A percentile compares a stretch with the other conserved stretches of the same genome.
Evolutionary conservation across 495 filamentous ascomycete species (phyloP).

Genomic region (Letharia lupina): DNA sequence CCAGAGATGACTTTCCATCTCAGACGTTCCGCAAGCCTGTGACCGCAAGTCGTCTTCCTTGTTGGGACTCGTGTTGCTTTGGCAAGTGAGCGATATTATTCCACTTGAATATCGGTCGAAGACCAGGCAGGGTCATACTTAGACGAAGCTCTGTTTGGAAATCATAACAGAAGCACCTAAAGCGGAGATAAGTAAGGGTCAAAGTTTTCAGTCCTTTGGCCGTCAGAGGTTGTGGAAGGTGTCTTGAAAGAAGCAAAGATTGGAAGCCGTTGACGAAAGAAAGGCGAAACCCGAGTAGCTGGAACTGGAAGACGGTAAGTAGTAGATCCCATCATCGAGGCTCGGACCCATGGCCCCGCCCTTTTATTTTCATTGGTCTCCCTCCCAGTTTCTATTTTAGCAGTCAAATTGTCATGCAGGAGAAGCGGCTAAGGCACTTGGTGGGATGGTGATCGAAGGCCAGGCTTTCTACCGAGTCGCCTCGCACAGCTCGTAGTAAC

Average conservation of each 20-base stretch:
- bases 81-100: background rate
- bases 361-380: background rate
- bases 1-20: background rate
- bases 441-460: conserved; percentile 3
- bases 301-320: background rate
- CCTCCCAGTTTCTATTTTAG: background rate
- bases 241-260: background rate
- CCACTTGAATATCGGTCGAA: background rate
- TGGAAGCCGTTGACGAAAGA: background rate
- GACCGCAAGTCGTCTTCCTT: background rate
- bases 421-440: conserved; percentile 12
- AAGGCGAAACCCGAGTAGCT: background rate
- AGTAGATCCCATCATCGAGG: conserved; percentile 12
- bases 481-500: background rate
- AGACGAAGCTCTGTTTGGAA: background rate
- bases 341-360: conserved; percentile 1
- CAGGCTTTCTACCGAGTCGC: conserved; percentile 1
- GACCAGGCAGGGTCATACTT: background rate
- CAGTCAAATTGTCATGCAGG: conserved; percentile 6
- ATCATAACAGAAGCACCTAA: background rate
- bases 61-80: background rate
- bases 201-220: background rate
- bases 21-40: background rate
- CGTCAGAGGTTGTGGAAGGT: background rate
- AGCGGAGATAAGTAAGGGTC: background rate